These are phyloP conservation scores for Penicillium sp. DNA, from an alignment of 2,329 filamentous ascomycete species.

Conservation along the genomic window DNA sequence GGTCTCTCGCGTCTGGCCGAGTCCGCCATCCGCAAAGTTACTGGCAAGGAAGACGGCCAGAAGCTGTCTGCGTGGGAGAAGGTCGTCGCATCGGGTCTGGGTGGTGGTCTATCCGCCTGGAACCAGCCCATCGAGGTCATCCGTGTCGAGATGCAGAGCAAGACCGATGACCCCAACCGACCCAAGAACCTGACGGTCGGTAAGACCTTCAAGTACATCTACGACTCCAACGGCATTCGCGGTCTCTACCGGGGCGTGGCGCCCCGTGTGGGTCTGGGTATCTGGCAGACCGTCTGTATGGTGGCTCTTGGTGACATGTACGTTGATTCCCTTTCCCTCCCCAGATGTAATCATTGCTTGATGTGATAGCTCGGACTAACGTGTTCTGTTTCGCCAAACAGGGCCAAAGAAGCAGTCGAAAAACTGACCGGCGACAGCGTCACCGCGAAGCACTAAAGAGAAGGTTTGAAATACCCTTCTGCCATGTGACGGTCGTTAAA, in stretches of 20 bases:
- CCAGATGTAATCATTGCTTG: too few species aligned
- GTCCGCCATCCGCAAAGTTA: conserved; percentile 74
- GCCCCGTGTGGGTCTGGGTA: conserved; percentile 86
- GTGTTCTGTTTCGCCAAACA: conserved; percentile 36
- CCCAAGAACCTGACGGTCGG: conserved; percentile 98
- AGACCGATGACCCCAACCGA: conserved; percentile 94
- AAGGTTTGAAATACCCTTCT: conserved; percentile 43
- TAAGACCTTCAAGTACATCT: conserved; percentile 81
- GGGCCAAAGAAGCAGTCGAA: conserved; percentile 64
- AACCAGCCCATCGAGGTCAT: conserved; percentile 99
- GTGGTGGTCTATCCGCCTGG: conserved; percentile 95
- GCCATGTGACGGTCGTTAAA: conserved; percentile 23
- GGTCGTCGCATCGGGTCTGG: conserved; percentile 78
- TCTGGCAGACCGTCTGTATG: conserved; percentile 99
- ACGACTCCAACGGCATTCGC: conserved; percentile 79
- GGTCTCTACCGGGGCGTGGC: conserved; percentile 94
- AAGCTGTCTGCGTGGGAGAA: conserved; percentile 81
- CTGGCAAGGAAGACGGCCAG: conserved; percentile 74
- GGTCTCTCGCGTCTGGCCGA: conserved; percentile 90
- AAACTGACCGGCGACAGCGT: conserved; percentile 62
- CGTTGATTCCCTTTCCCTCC: conserved; percentile 46
- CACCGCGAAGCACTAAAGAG: conserved; percentile 61
- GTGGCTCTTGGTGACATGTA: conserved; percentile 97
- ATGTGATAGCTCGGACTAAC: conserved; percentile 34
- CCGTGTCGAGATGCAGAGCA: conserved; percentile 99